Conservation (phyloP, 345 rosid species). For the Microcos paniculata region DNA sequence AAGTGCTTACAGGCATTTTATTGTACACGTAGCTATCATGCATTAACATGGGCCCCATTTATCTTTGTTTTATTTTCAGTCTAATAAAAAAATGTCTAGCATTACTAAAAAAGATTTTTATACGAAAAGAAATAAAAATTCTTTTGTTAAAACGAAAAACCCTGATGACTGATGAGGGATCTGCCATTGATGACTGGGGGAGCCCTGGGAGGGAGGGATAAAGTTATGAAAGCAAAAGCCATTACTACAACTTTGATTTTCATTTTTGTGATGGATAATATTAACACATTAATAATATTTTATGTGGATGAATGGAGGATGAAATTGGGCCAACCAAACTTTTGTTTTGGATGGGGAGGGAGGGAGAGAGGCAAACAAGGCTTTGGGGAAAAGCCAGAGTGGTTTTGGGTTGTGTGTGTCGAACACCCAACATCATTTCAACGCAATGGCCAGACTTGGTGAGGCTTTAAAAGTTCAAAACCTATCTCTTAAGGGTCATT, state of each 20-base stretch:
- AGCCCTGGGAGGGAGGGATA: background rate
- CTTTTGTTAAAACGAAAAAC: too few species aligned
- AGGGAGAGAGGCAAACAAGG: too few species aligned
- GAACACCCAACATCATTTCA: background rate
- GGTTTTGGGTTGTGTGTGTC: background rate
- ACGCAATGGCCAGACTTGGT: background rate
- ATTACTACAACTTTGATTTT: background rate
- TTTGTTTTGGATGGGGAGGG: background rate
- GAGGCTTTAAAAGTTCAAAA: background rate
- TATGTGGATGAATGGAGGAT: background rate
- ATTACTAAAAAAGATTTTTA: too few species aligned
- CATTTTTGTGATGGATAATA: too few species aligned
- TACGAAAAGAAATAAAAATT: background rate
- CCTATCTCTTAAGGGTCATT: too few species aligned
- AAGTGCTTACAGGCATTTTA: constrained; percentile 8
- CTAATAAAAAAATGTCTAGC: background rate
- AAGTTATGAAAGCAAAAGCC: background rate
- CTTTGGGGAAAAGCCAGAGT: background rate
- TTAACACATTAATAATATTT: too few species aligned
- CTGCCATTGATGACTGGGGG: background rate
- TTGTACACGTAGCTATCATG: constrained; percentile 34
- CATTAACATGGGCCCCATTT: constrained; percentile 13
- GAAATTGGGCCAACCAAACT: background rate
- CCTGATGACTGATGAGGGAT: background rate
- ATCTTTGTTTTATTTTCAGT: background rate